phyloP scores from a whole-genome alignment of 352 stramenopile species.

The Blastocystis sp. region DNA sequence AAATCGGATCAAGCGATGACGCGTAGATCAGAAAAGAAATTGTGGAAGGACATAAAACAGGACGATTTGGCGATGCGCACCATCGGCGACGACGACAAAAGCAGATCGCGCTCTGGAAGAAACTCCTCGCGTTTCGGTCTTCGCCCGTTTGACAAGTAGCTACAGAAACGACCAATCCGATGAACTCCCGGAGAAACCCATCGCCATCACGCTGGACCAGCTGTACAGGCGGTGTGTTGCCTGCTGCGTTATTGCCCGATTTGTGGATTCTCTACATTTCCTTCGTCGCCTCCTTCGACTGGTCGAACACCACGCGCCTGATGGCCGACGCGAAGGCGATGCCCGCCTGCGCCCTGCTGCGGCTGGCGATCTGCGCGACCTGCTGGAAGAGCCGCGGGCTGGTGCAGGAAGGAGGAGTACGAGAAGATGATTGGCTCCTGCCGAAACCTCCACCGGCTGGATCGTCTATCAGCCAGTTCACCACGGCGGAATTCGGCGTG shows the following conservation, averaged over 20 bases:
- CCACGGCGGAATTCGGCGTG: slow-evolving; percentile 10
- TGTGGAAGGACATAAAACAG: slow-evolving; percentile 13
- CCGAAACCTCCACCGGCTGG: neutral
- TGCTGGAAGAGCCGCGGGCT: neutral
- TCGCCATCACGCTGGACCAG: neutral
- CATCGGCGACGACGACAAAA: neutral
- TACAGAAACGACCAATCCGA: slow-evolving; percentile 18
- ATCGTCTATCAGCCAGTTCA: slow-evolving; percentile 58
- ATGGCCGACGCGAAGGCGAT: neutral
- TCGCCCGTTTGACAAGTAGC: neutral
- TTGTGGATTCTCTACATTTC: slow-evolving; percentile 15
- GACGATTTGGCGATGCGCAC: slow-evolving; percentile 16
- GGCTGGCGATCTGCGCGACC: slow-evolving; percentile 12
- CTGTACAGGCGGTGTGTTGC: neutral
- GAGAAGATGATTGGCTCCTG: neutral
- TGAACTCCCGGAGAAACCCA: neutral
- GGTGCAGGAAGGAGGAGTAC: neutral
- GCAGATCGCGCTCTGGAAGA: slow-evolving; percentile 28
- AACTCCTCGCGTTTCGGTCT: neutral
- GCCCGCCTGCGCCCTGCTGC: neutral
- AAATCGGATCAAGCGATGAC: neutral
- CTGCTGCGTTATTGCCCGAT: slow-evolving; percentile 47
- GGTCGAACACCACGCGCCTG: neutral
- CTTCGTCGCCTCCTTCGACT: neutral
- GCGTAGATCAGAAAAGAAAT: neutral